phyloP scores from a whole-genome alignment of 73 alveolate genomes.

The Paramecium octaurelia region DNA sequence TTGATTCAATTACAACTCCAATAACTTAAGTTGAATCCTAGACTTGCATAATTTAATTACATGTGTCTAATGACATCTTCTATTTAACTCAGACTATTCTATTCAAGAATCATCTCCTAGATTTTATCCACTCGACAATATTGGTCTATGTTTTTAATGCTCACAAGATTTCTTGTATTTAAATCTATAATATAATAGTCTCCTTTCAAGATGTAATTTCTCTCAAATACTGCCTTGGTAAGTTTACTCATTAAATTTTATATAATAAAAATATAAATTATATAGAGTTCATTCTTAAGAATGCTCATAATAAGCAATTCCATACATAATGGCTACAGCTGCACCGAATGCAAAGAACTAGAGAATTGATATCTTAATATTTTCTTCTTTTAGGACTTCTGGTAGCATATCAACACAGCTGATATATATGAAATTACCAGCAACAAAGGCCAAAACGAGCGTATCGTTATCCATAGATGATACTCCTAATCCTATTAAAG shows the following conservation, averaged over 20 bases:
- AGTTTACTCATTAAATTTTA: neutral
- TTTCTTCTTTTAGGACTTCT: conserved; percentile 7
- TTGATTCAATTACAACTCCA: neutral
- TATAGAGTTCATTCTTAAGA: neutral
- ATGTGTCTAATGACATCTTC: neutral
- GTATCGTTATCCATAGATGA: neutral
- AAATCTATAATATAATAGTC: neutral
- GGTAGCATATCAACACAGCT: conserved; percentile 56
- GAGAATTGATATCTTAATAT: neutral
- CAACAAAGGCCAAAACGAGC: conserved; percentile 26
- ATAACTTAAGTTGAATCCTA: neutral
- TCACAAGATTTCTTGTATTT: neutral
- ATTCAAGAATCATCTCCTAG: neutral
- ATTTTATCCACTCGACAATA: neutral
- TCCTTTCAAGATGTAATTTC: neutral
- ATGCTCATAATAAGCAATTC: neutral
- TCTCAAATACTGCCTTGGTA: neutral
- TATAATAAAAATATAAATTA: neutral
- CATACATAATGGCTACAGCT: conserved; percentile 44
- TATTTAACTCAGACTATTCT: neutral
- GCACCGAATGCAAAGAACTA: neutral
- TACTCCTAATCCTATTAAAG: conserved; percentile 47
- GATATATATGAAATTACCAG: conserved; percentile 57
- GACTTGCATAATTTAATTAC: neutral
- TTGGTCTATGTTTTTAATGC: neutral